phyloP scores from a whole-genome alignment of 257 asterid genomes.

The Solanum chiquidenum region DNA sequence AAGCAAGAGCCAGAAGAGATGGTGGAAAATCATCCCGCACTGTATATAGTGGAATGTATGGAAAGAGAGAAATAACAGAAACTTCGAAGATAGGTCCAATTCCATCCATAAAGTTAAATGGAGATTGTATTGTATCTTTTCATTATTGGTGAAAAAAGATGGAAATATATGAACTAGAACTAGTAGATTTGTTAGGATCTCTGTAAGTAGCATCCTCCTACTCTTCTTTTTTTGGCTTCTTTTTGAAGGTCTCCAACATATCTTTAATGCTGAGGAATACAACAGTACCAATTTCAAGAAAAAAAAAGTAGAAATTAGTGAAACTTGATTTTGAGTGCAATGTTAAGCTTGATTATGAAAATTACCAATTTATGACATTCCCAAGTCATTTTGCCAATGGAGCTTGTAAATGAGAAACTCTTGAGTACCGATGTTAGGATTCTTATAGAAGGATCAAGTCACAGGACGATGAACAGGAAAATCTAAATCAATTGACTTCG shows the following conservation, averaged over 20 bases:
- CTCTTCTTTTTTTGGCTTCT: background rate
- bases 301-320: too few relatives aligned
- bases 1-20: background rate
- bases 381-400: background rate
- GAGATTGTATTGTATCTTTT: background rate
- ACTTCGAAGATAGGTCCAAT: background rate
- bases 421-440: background rate
- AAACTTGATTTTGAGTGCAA: background rate
- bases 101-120: background rate
- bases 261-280: background rate
- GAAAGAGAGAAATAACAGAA: background rate
- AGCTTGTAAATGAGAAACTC: background rate
- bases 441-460: too few relatives aligned
- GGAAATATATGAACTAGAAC: background rate
- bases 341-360: background rate
- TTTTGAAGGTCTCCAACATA: too few relatives aligned
- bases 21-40: background rate
- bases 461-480: too few relatives aligned
- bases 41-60: background rate
- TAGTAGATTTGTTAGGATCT: background rate
- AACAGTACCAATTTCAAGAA: background rate
- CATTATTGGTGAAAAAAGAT: background rate
- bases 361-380: background rate
- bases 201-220: background rate
- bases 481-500: too few relatives aligned